Conservation (phyloP, 78 protist genomes). For the Anaeramoeba flamelloides region DNA sequence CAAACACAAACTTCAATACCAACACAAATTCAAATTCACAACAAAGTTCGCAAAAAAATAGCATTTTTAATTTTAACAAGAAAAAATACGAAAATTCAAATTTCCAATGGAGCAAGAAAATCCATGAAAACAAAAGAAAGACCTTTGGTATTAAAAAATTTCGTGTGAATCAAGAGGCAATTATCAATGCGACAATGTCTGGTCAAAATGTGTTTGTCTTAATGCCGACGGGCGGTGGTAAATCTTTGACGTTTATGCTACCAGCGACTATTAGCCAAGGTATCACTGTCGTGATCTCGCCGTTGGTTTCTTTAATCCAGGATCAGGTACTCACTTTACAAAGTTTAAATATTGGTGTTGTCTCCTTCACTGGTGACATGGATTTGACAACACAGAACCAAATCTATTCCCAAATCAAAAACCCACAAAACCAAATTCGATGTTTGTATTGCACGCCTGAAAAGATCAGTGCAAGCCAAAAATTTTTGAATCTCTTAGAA, state of each 20-base stretch:
- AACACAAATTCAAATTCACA: too few species aligned
- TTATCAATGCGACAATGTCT: slow-evolving; percentile 44
- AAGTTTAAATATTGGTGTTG: too few species aligned
- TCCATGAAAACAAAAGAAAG: too few species aligned
- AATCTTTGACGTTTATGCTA: slow-evolving; percentile 71
- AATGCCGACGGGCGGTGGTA: slow-evolving; percentile 99
- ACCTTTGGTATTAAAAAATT: too few species aligned
- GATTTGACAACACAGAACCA: too few species aligned
- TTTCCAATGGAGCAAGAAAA: too few species aligned
- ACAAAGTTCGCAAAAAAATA: too few species aligned
- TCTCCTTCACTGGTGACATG: too few species aligned
- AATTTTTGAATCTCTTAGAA: background rate
- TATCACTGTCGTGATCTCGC: slow-evolving; percentile 72
- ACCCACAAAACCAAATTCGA: background rate
- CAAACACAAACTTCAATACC: too few species aligned
- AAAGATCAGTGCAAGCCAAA: background rate
- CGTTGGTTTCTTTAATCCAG: slow-evolving; percentile 86
- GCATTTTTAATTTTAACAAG: too few species aligned
- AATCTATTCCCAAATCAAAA: background rate
- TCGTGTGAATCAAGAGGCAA: slow-evolving; percentile 12
- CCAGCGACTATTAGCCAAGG: slow-evolving; percentile 47
- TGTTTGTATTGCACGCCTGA: slow-evolving; percentile 40
- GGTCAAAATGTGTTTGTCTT: slow-evolving; percentile 65
- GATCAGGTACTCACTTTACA: slow-evolving; percentile 91
- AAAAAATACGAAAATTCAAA: too few species aligned